Evolutionary conservation across 768 basidiomycete genomes (phyloP).

Genomic region (Lentinula edodes): DNA sequence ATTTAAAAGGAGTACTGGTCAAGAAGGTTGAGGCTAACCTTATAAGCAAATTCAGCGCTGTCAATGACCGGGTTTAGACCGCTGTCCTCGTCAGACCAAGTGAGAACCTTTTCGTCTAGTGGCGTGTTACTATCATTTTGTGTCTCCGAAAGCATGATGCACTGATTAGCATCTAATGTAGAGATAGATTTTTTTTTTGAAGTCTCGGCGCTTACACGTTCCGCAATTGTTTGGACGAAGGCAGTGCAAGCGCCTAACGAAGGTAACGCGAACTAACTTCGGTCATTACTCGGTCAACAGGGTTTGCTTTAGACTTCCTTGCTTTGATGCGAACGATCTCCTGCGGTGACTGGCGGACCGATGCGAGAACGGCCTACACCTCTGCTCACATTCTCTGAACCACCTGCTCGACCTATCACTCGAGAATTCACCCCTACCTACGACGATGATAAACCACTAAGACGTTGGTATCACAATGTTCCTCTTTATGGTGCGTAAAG

Average conservation of each 20-base stretch:
- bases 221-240: too few species aligned
- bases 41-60: conserved; percentile 6
- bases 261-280: not conserved
- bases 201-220: too few species aligned
- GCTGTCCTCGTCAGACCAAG: not conserved
- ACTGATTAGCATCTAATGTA: too few species aligned
- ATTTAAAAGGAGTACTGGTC: not conserved
- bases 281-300: conserved; percentile 44
- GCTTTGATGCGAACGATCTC: conserved; percentile 50
- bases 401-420: not conserved
- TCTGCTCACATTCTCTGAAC: not conserved
- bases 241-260: too few species aligned
- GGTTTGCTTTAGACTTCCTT: conserved; percentile 23
- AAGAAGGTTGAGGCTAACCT: not conserved
- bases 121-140: not conserved
- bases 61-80: conserved; percentile 8
- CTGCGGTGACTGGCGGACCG: not conserved
- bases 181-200: too few species aligned
- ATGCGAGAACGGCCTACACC: conserved; percentile 2
- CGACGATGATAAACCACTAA: conserved; percentile 29
- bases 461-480: conserved; percentile 52
- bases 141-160: not conserved
- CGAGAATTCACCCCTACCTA: conserved; percentile 1
- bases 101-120: conserved; percentile 4
- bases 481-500: conserved; percentile 47